These are phyloP conservation scores for Plasmodium ovale DNA, from an alignment of 169 alveolate genomes.

Conservation along the genomic window DNA sequence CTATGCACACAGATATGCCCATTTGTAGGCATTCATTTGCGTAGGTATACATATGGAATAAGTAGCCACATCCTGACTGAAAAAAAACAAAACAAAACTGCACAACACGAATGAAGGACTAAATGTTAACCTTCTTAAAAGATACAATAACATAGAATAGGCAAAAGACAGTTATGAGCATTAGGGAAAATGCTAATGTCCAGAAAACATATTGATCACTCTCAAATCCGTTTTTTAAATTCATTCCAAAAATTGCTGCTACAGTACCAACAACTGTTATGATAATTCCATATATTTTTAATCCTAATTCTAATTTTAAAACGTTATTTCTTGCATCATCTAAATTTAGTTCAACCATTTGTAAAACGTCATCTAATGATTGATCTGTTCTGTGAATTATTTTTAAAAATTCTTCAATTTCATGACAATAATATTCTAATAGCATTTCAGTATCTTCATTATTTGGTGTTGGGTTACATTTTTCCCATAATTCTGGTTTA, in stretches of 20 bases:
- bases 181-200: constrained; percentile 81
- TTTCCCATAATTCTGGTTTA: constrained; percentile 82
- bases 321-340: constrained; percentile 86
- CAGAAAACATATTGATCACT: constrained; percentile 80
- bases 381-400: constrained; percentile 81
- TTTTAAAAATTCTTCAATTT: constrained; percentile 83
- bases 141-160: constrained; percentile 48
- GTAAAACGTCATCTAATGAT: constrained; percentile 87
- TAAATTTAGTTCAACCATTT: constrained; percentile 86
- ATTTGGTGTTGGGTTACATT: constrained; percentile 78
- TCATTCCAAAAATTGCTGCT: constrained; percentile 89
- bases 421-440: constrained; percentile 86
- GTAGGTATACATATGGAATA: too few species aligned
- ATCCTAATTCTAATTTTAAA: constrained; percentile 85
- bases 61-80: too few species aligned
- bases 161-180: constrained; percentile 75
- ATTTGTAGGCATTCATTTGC: background rate
- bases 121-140: constrained; percentile 59
- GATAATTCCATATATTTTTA: constrained; percentile 84
- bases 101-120: background rate
- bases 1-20: too few species aligned
- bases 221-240: constrained; percentile 84
- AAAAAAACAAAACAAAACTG: too few species aligned
- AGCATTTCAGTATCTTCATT: constrained; percentile 85
- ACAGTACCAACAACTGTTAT: constrained; percentile 85